Percentiles rank a stretch among this genome's conserved stretches.
Conservation (phyloP, 352 stramenopile species). For the Phytophthora pseudosyringae region DNA sequence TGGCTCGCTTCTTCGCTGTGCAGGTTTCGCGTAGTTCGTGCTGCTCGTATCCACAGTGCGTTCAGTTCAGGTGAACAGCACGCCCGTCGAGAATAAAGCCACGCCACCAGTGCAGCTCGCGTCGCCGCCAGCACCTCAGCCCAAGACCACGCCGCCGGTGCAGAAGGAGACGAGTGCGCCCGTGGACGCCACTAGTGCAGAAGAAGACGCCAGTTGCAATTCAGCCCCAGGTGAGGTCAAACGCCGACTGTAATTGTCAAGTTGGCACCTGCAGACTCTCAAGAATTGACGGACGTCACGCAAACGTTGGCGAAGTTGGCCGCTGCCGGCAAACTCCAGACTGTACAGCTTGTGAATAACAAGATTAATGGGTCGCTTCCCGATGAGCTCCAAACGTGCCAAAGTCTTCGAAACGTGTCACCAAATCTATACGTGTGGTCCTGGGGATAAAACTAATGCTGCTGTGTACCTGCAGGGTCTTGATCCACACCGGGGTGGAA, state of each 20-base stretch:
- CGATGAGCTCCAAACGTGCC: slow-evolving; percentile 24
- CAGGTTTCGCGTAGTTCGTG: slow-evolving; percentile 13
- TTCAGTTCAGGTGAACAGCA: no score
- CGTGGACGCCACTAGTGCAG: no score
- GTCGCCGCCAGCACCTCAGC: no score
- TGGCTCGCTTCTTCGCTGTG: slow-evolving; percentile 12
- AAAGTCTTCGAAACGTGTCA: slow-evolving; percentile 34
- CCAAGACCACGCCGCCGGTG: no score
- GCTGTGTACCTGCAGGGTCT: slow-evolving; percentile 21
- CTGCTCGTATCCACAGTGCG: slow-evolving; percentile 22
- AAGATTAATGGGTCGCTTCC: slow-evolving; percentile 32
- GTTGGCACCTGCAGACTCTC: slow-evolving; percentile 23
- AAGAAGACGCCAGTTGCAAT: no score
- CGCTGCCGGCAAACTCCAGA: slow-evolving; percentile 26
- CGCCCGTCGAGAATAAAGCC: no score
- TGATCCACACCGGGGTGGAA: slow-evolving; percentile 41
- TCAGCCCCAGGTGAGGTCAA: no score
- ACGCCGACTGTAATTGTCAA: slow-evolving; percentile 29
- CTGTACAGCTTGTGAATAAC: slow-evolving; percentile 40
- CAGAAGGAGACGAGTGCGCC: no score
- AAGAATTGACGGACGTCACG: slow-evolving; percentile 28
- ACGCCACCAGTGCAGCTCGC: no score
- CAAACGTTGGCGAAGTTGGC: slow-evolving; percentile 22
- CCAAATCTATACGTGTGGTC: not conserved
- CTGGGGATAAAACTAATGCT: not conserved